These are phyloP conservation scores for Dalbergia cochinchinensis DNA, from an alignment of 306 rosid species.

Conservation along the genomic window DNA sequence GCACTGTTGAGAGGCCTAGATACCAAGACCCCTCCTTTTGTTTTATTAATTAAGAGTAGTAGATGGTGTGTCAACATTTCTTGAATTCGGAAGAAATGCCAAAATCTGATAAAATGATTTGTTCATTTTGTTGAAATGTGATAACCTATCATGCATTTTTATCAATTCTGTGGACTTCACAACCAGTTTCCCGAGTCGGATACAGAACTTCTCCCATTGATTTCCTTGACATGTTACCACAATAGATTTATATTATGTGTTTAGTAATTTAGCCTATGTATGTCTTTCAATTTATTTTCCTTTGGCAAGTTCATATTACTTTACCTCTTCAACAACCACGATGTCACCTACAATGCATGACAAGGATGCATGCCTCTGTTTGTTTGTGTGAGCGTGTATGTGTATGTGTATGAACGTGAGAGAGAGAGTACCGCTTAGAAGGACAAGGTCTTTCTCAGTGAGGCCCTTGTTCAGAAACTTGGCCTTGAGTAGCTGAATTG, in stretches of 20 bases:
- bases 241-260: slow-evolving; percentile 1
- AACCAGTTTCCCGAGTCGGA: slow-evolving; percentile 20
- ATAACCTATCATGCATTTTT: background rate
- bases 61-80: slow-evolving; percentile 42
- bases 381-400: slow-evolving; percentile 34
- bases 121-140: slow-evolving; percentile 5
- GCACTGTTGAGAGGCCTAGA: slow-evolving; percentile 3
- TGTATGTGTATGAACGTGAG: slow-evolving; percentile 34
- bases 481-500: slow-evolving; percentile 65
- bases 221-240: background rate
- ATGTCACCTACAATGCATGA: slow-evolving; percentile 65
- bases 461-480: slow-evolving; percentile 75
- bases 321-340: slow-evolving; percentile 64
- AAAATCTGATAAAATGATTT: slow-evolving; percentile 9
- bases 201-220: background rate
- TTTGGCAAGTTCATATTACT: slow-evolving; percentile 45
- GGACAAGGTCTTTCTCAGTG: slow-evolving; percentile 78
- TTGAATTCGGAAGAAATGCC: slow-evolving; percentile 21
- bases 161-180: slow-evolving; percentile 18
- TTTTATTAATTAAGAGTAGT: slow-evolving; percentile 30
- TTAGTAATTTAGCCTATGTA: slow-evolving; percentile 29
- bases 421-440: slow-evolving; percentile 70
- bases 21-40: slow-evolving; percentile 1
- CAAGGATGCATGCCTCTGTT: background rate
- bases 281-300: slow-evolving; percentile 3